phyloP scores from a whole-genome alignment of 2,329 filamentous ascomycete genomes.

The Penicillium hesseltinei region DNA sequence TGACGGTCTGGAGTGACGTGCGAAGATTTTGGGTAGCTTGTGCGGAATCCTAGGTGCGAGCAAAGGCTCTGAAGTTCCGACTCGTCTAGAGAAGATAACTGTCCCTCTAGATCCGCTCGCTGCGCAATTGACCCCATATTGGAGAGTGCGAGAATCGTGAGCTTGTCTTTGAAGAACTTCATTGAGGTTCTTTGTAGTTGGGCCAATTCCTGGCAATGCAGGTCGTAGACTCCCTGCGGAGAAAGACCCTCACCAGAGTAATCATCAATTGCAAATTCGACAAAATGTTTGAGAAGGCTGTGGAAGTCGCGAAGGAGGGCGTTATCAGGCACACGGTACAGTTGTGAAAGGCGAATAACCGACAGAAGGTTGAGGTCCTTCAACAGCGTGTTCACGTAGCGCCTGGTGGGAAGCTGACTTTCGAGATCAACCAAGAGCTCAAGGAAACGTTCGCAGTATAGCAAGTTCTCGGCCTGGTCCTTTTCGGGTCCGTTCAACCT shows the following conservation, averaged over 20 bases:
- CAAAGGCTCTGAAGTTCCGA: conserved; percentile 71
- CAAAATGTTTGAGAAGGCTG: conserved; percentile 79
- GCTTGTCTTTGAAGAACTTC: conserved; percentile 81
- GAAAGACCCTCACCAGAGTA: conserved; percentile 77
- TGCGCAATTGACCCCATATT: conserved; percentile 88
- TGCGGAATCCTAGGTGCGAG: conserved; percentile 71
- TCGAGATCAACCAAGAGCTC: conserved; percentile 88
- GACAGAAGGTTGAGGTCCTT: conserved; percentile 82
- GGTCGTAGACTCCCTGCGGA: conserved; percentile 70
- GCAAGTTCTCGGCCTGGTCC: conserved; percentile 57
- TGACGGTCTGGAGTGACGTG: conserved; percentile 60
- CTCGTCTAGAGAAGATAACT: conserved; percentile 71
- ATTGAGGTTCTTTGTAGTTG: conserved; percentile 74
- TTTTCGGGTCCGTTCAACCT: conserved; percentile 60
- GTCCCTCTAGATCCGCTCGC: conserved; percentile 71
- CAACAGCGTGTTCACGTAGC: conserved; percentile 87
- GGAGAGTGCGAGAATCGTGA: conserved; percentile 86
- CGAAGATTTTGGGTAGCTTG: conserved; percentile 72
- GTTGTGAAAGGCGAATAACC: conserved; percentile 71
- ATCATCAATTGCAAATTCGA: conserved; percentile 86
- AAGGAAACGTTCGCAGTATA: conserved; percentile 89
- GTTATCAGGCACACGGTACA: conserved; percentile 73
- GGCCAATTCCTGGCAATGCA: conserved; percentile 74
- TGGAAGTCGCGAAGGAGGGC: conserved; percentile 77
- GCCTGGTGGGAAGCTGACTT: conserved; percentile 87